phyloP scores from a whole-genome alignment of 192 early-diverging fungal species.

The Spizellomyces sp. region DNA sequence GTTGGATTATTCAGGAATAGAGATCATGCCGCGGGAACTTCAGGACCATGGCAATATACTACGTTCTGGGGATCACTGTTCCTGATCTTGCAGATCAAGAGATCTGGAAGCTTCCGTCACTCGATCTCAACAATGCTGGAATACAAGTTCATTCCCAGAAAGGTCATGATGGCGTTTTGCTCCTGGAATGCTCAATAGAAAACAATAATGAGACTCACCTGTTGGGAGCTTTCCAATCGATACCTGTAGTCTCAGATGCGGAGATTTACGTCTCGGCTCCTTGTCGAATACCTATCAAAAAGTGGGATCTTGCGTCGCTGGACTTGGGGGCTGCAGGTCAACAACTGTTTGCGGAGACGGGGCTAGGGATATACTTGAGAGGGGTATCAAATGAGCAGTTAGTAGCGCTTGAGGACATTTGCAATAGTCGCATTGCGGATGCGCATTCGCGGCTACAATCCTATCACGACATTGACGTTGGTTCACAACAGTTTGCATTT shows the following conservation, averaged over 20 bases:
- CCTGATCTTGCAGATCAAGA: no score
- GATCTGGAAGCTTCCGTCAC: no score
- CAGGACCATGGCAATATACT: no score
- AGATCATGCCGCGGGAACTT: no score
- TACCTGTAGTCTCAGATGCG: not conserved
- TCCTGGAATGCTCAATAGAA: conserved; percentile 4
- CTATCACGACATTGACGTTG: not conserved
- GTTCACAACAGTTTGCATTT: conserved; percentile 23
- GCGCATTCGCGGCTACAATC: conserved; percentile 2
- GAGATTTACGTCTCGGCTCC: conserved; percentile 23
- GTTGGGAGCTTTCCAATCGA: not conserved
- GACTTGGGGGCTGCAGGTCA: not conserved
- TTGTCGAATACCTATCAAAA: conserved; percentile 16
- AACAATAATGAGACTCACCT: not conserved
- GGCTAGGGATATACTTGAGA: no score
- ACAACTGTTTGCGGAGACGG: not conserved
- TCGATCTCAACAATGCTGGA: no score
- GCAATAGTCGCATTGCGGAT: not conserved
- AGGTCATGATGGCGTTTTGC: conserved; percentile 1
- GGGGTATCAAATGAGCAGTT: not conserved
- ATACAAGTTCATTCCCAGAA: conserved; percentile 3
- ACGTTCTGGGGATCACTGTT: no score
- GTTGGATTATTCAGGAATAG: no score
- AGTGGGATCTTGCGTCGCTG: not conserved
- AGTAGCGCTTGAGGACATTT: not conserved